Base-by-base conservation (phyloP, 1,284 basidiomycete species). In the Cutaneotrichosporon sp. region DNA sequence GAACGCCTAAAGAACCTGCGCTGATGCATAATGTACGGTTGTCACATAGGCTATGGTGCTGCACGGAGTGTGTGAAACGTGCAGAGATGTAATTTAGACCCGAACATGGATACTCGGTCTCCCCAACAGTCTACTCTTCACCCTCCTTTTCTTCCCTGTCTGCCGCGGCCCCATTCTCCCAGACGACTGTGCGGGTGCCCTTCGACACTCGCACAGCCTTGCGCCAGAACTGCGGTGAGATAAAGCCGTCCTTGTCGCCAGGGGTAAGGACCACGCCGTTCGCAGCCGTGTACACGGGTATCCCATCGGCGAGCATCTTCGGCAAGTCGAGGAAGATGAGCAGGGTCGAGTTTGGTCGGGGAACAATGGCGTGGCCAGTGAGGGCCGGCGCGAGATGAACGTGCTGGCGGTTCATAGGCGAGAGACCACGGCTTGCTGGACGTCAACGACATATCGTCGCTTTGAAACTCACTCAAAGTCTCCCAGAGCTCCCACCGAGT, bases 201-300 rank as follows among this genome's bases (percentile, higher is more conserved):
- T 54, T 55, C 43, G 59, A 48, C 22, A 65, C 49, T 38, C 57
- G 60, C 21, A 73, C 64, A 1, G 66, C 70, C 55, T 65, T 67
- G 18, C 54, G 56, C 65, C 73, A 76, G 33, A 58, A 63, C 39
- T 66, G 58, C 22, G 58, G 63, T 2, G 46, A 45, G 8, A 76
- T 62, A 0, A 58, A 18, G 4, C 73, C 73, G 0, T 57, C 43
- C 18, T 58, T 59, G 45, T 72, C 60, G 8, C 75, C 75, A 0
- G 75, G 73, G 0, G 71, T 70, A 8, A 77, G 59, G 2, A 77
- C 62, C 13, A 77, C 75, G 2, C 69, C 69, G 51, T 77, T 77
- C 26, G 61, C 56, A 12, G 67, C 68, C 2, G 67, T 55, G 55
- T 67, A 77, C 2, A 76, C 66, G 2, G 68, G 67, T 39, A 76